Evolutionary conservation across 2,329 filamentous ascomycete species (phyloP).

Genomic region (Nectriaceae sp.): DNA sequence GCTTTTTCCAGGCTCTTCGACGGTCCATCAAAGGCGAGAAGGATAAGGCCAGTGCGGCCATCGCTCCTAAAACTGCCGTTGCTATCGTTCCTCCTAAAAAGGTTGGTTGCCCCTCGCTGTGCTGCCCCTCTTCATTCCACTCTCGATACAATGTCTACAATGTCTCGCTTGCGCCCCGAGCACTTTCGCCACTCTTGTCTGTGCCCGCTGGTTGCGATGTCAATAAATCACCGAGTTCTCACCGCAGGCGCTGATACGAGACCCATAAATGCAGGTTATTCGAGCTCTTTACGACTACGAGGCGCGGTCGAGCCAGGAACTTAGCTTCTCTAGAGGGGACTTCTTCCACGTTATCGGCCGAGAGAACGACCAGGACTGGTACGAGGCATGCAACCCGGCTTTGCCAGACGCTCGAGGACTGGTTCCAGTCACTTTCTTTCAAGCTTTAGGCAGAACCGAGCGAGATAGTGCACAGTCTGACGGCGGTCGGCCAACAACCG

Average conservation of each 20-base stretch:
- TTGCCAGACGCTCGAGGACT: constrained; percentile 85
- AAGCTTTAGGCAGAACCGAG: constrained; percentile 88
- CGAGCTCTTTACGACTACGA: constrained; percentile 94
- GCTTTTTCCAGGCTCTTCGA: constrained; percentile 68
- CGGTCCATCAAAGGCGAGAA: constrained; percentile 91
- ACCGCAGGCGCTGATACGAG: constrained; percentile 19
- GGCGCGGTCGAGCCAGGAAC: constrained; percentile 73
- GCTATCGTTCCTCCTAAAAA: constrained; percentile 93
- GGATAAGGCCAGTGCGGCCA: constrained; percentile 72
- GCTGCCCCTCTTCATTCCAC: not conserved
- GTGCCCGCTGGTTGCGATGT: constrained; percentile 16
- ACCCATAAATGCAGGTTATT: constrained; percentile 69
- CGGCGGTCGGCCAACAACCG: constrained; percentile 45
- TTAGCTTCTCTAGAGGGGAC: constrained; percentile 92
- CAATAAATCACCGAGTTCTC: constrained; percentile 7
- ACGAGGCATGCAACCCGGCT: constrained; percentile 95
- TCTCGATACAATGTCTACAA: not conserved
- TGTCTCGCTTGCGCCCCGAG: not conserved
- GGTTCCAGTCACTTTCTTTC: constrained; percentile 93
- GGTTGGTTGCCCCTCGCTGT: constrained; percentile 52
- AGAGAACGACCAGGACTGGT: constrained; percentile 95
- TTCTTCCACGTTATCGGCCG: constrained; percentile 98
- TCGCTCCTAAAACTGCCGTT: constrained; percentile 81
- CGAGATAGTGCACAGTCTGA: constrained; percentile 80
- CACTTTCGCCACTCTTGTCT: constrained; percentile 4